These are phyloP conservation scores for Leccinum griseonigrum DNA, from an alignment of 1,284 basidiomycete species.

Conservation along the genomic window DNA sequence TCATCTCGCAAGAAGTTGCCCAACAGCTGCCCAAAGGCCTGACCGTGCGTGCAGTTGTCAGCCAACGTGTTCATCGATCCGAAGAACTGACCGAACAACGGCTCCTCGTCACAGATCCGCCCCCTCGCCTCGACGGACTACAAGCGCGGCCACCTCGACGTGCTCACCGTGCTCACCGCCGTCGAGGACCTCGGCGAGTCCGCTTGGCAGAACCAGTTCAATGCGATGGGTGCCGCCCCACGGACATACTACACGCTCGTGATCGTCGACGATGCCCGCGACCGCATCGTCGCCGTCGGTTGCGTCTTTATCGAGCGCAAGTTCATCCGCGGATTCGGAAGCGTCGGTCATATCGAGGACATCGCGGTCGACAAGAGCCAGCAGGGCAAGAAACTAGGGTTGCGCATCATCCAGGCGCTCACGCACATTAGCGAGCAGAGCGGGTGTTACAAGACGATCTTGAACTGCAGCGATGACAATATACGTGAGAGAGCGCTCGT, in stretches of 20 bases:
- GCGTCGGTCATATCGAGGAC: constrained; percentile 95
- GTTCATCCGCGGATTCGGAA: constrained; percentile 80
- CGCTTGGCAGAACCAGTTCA: constrained; percentile 70
- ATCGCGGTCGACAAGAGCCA: constrained; percentile 87
- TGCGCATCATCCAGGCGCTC: constrained; percentile 84
- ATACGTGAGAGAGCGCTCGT: constrained; percentile 58
- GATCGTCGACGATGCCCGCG: constrained; percentile 71
- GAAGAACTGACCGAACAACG: neutral
- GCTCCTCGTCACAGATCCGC: constrained; percentile 60
- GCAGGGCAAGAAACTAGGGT: constrained; percentile 90
- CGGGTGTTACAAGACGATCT: constrained; percentile 94
- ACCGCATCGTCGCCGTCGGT: constrained; percentile 84
- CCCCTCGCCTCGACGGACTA: constrained; percentile 89
- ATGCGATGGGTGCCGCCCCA: constrained; percentile 50
- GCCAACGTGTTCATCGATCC: neutral
- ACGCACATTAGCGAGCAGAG: constrained; percentile 73
- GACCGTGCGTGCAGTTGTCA: constrained; percentile 21
- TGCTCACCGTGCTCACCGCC: constrained; percentile 79
- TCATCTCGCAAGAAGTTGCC: constrained; percentile 63
- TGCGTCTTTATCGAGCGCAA: constrained; percentile 90
- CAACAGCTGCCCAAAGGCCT: constrained; percentile 53
- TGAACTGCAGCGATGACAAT: constrained; percentile 92
- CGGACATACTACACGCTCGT: constrained; percentile 85
- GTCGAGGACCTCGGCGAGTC: constrained; percentile 75
- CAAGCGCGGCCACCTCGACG: constrained; percentile 76